Evolutionary conservation across 805 yeast species (phyloP).

Genomic region (Wickerhamomyces strasburgensis): DNA sequence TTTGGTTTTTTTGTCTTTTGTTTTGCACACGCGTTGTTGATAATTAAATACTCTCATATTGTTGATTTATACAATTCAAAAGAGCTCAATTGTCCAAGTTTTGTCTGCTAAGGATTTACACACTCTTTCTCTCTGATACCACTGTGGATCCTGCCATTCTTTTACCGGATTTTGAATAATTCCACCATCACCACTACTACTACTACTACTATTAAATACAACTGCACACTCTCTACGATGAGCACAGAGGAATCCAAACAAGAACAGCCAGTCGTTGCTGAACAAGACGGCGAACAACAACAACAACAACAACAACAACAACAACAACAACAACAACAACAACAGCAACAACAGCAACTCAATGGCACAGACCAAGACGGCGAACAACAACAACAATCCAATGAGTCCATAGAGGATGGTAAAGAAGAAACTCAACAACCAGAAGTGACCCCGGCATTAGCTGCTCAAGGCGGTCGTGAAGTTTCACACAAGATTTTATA

Average conservation of each 20-base stretch:
- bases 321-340: background rate
- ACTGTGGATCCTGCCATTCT: no score
- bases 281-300: background rate
- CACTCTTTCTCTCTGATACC: conserved; percentile 1
- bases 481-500: conserved; percentile 67
- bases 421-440: no score
- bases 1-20: no score
- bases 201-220: background rate
- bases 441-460: conserved; percentile 55
- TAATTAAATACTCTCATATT: no score
- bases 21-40: no score
- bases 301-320: background rate
- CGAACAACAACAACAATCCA: background rate
- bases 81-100: no score
- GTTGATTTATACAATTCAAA: no score
- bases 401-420: no score
- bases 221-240: background rate
- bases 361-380: conserved; percentile 1
- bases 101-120: background rate
- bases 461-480: conserved; percentile 77
- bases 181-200: background rate
- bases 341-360: no score
- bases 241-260: background rate
- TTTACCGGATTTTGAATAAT: no score
- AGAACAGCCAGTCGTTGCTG: background rate